These are phyloP conservation scores for Apiosordaria backusii DNA, from an alignment of 495 filamentous ascomycete species.

Conservation along the genomic window DNA sequence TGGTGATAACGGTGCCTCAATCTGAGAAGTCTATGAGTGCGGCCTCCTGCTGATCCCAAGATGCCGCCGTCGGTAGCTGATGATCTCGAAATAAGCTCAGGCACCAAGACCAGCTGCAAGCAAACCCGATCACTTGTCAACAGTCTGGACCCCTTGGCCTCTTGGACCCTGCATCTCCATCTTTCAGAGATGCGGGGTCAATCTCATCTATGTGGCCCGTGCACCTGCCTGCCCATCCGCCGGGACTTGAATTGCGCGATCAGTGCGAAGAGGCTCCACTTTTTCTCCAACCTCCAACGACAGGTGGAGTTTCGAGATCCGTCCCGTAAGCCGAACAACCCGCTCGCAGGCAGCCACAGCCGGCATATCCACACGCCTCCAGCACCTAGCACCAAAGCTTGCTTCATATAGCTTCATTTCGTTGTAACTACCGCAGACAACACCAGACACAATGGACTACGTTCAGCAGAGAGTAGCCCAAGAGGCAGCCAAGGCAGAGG, in stretches of 20 bases:
- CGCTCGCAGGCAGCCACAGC: neutral
- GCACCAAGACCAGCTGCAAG: neutral
- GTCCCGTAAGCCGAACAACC: neutral
- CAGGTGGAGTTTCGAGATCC: neutral
- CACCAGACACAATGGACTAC: slow-evolving; percentile 47
- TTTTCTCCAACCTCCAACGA: neutral
- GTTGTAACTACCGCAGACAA: neutral
- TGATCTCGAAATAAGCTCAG: neutral
- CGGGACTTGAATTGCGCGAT: neutral
- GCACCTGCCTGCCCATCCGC: neutral
- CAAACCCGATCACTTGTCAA: neutral
- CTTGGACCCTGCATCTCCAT: neutral
- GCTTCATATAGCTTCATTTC: neutral
- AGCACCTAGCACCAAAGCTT: neutral
- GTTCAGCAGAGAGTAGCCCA: slow-evolving; percentile 53
- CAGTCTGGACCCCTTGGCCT: neutral
- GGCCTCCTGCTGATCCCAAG: neutral
- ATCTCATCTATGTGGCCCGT: neutral
- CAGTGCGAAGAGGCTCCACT: neutral
- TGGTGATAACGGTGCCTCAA: neutral
- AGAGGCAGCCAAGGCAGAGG: slow-evolving; percentile 36
- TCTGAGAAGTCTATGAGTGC: neutral
- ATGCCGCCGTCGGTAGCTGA: neutral
- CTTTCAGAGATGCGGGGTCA: neutral
- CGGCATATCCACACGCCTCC: neutral